A percentile compares a stretch with the other conserved stretches of the same genome.
Conservation (phyloP, 1,284 basidiomycete species). For the Neonothopanus nambi region DNA sequence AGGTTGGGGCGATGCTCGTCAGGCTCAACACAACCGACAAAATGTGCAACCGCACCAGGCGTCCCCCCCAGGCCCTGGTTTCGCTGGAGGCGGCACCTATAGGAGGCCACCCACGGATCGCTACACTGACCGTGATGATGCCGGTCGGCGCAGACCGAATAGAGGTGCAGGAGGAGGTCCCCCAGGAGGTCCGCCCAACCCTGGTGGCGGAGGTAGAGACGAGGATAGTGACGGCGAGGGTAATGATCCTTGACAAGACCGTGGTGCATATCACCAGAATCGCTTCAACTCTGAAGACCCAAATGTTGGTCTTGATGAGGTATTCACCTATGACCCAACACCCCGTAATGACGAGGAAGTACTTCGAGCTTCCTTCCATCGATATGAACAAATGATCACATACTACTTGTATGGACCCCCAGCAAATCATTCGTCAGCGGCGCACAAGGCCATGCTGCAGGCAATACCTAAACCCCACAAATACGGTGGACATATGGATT, state of each 20-base stretch:
- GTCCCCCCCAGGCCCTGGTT: too few relatives aligned
- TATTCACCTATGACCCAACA: constrained; percentile 5
- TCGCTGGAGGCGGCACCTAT: too few relatives aligned
- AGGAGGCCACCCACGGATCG: too few relatives aligned
- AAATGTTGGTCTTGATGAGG: background rate
- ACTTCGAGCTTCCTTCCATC: background rate
- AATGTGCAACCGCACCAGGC: too few relatives aligned
- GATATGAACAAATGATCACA: constrained; percentile 1
- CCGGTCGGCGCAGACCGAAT: background rate
- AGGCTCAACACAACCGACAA: too few relatives aligned
- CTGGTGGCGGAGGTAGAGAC: background rate
- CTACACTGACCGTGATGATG: too few relatives aligned
- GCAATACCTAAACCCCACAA: constrained; percentile 3
- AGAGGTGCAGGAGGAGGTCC: background rate
- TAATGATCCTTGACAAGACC: background rate
- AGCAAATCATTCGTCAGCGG: background rate
- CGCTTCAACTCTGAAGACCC: constrained; percentile 1
- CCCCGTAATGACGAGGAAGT: constrained; percentile 10
- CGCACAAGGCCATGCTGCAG: constrained; percentile 12
- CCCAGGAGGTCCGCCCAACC: background rate
- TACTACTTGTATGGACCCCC: background rate
- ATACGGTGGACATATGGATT: constrained; percentile 4
- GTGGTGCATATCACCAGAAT: background rate
- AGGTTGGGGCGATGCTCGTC: too few relatives aligned
- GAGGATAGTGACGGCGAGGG: background rate